These are phyloP conservation scores for Nothopassalora personata DNA, from an alignment of 2,329 filamentous ascomycete genomes.

Conservation along the genomic window DNA sequence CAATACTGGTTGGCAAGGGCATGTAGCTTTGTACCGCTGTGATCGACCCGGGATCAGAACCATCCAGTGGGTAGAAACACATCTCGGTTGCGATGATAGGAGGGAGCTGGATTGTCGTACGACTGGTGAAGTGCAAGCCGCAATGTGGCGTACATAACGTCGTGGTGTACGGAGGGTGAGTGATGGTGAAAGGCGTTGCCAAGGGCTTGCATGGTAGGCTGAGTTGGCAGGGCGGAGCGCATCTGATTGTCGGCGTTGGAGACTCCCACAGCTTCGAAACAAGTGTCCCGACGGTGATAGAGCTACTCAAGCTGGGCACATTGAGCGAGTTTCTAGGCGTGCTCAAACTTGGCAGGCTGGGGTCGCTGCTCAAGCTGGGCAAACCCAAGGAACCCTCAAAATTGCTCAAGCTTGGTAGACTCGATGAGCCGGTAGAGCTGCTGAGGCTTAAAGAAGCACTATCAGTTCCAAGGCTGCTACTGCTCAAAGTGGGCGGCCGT, in stretches of 20 bases:
- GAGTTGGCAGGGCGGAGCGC: conserved; percentile 6
- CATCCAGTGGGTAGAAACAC: conserved; percentile 5
- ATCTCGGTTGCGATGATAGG: conserved; percentile 4
- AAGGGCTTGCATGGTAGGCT: conserved; percentile 9
- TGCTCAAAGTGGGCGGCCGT: not conserved
- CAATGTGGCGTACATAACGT: conserved; percentile 10
- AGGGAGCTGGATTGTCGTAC: conserved; percentile 4
- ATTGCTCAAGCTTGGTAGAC: not conserved
- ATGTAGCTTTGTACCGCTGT: conserved; percentile 4
- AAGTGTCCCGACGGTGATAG: not conserved
- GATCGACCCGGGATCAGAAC: not conserved
- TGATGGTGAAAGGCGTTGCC: not conserved
- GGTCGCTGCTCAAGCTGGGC: not conserved
- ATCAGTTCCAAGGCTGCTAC: not conserved
- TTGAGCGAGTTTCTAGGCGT: no score
- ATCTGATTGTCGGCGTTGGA: conserved; percentile 8
- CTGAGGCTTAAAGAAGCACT: not conserved
- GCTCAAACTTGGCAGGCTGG: no score
- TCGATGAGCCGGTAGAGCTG: not conserved
- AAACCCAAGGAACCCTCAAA: not conserved
- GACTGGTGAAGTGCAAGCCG: conserved; percentile 6
- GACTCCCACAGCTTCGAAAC: conserved; percentile 2
- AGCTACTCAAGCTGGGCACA: no score
- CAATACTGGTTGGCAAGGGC: conserved; percentile 1
- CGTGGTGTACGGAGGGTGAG: conserved; percentile 9